These are phyloP conservation scores for Yamagishiella unicocca DNA, from an alignment of 139 green algal genomes.

Conservation along the genomic window DNA sequence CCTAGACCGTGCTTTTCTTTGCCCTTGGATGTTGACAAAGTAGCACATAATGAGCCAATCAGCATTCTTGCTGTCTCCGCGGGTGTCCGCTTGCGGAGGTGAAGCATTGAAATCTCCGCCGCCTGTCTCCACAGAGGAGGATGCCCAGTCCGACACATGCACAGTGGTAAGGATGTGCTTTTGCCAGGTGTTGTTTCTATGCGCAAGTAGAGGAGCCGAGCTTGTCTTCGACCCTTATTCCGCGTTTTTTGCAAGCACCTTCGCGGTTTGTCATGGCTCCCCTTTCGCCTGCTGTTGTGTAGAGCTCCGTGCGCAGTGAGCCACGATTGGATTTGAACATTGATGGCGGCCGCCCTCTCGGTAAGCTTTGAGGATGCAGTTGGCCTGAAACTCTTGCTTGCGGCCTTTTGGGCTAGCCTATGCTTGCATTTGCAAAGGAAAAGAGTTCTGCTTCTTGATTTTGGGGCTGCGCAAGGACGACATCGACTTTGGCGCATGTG, in stretches of 20 bases:
- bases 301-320: constrained; percentile 41
- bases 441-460: too few species aligned
- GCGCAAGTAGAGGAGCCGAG: background rate
- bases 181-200: background rate
- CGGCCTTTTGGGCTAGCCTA: background rate
- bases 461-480: too few species aligned
- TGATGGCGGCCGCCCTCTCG: background rate
- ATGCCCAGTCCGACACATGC: constrained; percentile 19
- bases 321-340: background rate
- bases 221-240: constrained; percentile 1
- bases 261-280: background rate
- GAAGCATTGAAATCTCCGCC: background rate
- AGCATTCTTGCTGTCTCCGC: background rate
- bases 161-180: constrained; percentile 21
- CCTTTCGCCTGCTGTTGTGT: background rate
- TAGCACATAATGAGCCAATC: constrained; percentile 13
- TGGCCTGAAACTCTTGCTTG: background rate
- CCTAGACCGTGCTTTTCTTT: too few species aligned
- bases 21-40: background rate
- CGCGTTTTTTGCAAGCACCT: background rate
- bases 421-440: background rate
- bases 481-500: background rate
- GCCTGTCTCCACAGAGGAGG: background rate
- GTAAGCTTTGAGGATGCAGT: background rate
- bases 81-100: background rate